phyloP scores from a whole-genome alignment of 805 yeast species.

The Hanseniaspora pseudoguilliermondii region DNA sequence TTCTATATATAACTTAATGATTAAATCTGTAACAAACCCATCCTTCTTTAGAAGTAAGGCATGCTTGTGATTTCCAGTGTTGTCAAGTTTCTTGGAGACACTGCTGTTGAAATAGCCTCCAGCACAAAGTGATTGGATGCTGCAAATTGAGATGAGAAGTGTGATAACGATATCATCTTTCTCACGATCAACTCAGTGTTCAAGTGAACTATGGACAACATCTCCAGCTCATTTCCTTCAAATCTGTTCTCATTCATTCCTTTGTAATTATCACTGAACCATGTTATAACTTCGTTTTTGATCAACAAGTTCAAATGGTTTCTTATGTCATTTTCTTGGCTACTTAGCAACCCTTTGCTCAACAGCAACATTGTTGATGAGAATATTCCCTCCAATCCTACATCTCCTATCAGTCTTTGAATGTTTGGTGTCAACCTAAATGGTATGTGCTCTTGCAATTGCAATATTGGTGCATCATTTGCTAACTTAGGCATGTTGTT shows the following conservation, averaged over 20 bases:
- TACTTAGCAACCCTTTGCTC: constrained; percentile 73
- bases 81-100: constrained; percentile 85
- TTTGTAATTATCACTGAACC: constrained; percentile 45
- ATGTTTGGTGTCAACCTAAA: constrained; percentile 93
- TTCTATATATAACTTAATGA: too few species aligned
- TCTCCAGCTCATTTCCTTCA: constrained; percentile 67
- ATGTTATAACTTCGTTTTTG: constrained; percentile 85
- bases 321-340: constrained; percentile 79
- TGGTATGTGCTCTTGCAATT: constrained; percentile 86
- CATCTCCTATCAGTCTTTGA: constrained; percentile 84
- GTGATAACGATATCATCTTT: constrained; percentile 66
- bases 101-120: constrained; percentile 87
- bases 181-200: constrained; percentile 78
- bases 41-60: constrained; percentile 62
- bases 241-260: constrained; percentile 59
- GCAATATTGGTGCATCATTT: constrained; percentile 61
- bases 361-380: constrained; percentile 73
- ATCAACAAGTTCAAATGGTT: constrained; percentile 88
- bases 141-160: constrained; percentile 38
- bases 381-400: constrained; percentile 83
- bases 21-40: too few species aligned
- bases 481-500: constrained; percentile 29
- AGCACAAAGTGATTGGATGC: constrained; percentile 79
- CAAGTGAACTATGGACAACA: constrained; percentile 73
- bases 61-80: constrained; percentile 86